Conservation (phyloP, 2,329 filamentous ascomycete genomes). For the Exophiala dermatitidis region DNA sequence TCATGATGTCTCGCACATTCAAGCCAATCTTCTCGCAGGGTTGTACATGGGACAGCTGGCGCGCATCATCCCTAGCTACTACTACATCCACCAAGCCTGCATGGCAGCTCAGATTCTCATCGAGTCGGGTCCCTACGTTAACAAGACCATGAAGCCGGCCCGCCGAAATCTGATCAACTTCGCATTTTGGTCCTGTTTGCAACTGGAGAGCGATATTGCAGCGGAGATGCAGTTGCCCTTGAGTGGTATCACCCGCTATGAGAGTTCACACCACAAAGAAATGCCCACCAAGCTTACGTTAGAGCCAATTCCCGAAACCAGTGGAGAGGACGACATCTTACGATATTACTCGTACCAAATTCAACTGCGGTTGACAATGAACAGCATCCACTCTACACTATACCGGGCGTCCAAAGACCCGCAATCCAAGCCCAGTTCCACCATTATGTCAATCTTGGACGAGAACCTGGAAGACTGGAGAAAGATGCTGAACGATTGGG, state of each 20-base stretch:
- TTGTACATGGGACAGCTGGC: constrained; percentile 85
- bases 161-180: constrained; percentile 54
- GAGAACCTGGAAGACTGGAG: constrained; percentile 50
- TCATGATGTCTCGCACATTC: constrained; percentile 73
- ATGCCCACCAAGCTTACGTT: constrained; percentile 17
- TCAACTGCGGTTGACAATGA: constrained; percentile 44
- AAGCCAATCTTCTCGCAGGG: constrained; percentile 75
- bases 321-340: constrained; percentile 13
- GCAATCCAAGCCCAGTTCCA: constrained; percentile 20
- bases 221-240: constrained; percentile 68
- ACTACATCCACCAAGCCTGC: constrained; percentile 57
- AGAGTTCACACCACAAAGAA: constrained; percentile 37
- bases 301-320: constrained; percentile 14
- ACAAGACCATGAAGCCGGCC: constrained; percentile 14
- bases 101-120: constrained; percentile 63
- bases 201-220: constrained; percentile 89
- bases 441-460: constrained; percentile 37
- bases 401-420: constrained; percentile 44
- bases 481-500: constrained; percentile 42
- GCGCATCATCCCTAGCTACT: constrained; percentile 77
- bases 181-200: constrained; percentile 88
- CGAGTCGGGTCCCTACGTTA: constrained; percentile 45
- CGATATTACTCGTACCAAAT: constrained; percentile 56
- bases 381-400: constrained; percentile 29
- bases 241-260: constrained; percentile 53